Evolutionary conservation across 2,329 filamentous ascomycete species (phyloP), one percentile per base, ranked within the genome.

Genomic region (Dendryphion nanum): DNA sequence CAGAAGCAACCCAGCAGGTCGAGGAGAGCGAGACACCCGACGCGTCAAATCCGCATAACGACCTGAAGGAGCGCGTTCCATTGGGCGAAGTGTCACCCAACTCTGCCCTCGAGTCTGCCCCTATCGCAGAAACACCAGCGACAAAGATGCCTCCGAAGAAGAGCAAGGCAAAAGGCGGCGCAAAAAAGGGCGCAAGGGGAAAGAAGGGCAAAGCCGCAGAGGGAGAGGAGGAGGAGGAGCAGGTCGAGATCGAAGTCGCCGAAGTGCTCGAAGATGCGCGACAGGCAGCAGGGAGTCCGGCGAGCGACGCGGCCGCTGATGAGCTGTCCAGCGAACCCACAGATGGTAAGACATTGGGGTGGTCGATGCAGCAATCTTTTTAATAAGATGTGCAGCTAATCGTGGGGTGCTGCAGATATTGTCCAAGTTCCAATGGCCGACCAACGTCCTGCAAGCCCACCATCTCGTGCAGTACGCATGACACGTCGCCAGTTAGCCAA

Each of bases 61-160:
- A 55, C 17, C 37, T 39, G 33, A 44, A 45, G 6, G 57, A 64
- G 33, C 67, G 68, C 50, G 49, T 53, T 35, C 60, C 64, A 17
- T 51, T 72, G 32, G 60, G 62, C 37, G 66, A 71, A 29, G 61
- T 73, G n/a, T 62, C 64, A 16, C 53, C 58, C 13, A 72, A 63
- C 41, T 37, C 48, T 21, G 40, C 53, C 33, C 40, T 50, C 26
- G 46, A 59, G 33, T 45, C 40, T 32, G 21, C n/a, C 18, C 37
- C 26, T 15, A 16, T 42, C 21, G 47, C 51, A 17, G 45, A 59
- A 31, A 42, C 57, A 5, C 43, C 48, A 8, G 42, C 50, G 26
- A 48, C 53, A 35, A 55, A 61, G 37, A 64, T 63, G 42, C 44
- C 53, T 6, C 44, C 55, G 19, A 65, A 57, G 44, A 64, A 59